Percentiles rank a stretch among this genome's conserved stretches.
phyloP scores from a whole-genome alignment of 352 stramenopile genomes.

The Phytopythium helicoides region DNA sequence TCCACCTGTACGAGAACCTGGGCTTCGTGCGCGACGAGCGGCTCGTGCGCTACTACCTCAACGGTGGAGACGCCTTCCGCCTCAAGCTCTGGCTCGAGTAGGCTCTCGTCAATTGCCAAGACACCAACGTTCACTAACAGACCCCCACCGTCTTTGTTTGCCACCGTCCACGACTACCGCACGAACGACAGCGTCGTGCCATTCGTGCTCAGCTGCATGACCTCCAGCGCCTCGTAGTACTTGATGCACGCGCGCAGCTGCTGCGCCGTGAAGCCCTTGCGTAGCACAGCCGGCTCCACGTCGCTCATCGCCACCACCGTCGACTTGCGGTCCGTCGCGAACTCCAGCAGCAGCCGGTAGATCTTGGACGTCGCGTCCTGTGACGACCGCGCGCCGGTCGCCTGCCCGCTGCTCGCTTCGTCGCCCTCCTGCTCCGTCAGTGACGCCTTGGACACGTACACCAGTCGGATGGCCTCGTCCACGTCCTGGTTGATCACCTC shows the following conservation, averaged over 20 bases:
- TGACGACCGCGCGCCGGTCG: constrained; percentile 22
- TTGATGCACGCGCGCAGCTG: constrained; percentile 94
- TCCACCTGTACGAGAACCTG: constrained; percentile 93
- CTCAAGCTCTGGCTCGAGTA: constrained; percentile 90
- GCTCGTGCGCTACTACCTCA: constrained; percentile 95
- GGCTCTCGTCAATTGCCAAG: neutral
- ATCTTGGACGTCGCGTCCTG: constrained; percentile 94
- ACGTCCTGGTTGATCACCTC: constrained; percentile 97
- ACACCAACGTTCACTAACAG: too few species aligned
- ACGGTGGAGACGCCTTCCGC: constrained; percentile 92
- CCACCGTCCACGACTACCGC: constrained; percentile 2
- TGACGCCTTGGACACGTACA: constrained; percentile 97
- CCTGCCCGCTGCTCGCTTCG: constrained; percentile 15
- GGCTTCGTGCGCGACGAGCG: constrained; percentile 93
- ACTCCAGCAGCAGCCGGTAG: constrained; percentile 95
- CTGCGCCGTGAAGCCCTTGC: constrained; percentile 95
- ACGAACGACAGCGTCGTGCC: constrained; percentile 82
- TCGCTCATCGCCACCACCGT: constrained; percentile 84
- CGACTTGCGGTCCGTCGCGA: constrained; percentile 70
- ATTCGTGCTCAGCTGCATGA: constrained; percentile 77
- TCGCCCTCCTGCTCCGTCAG: constrained; percentile 85
- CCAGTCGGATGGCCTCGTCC: constrained; percentile 95
- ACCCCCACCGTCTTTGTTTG: too few species aligned
- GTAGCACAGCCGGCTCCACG: constrained; percentile 93
- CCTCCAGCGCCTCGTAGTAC: constrained; percentile 91